These are phyloP conservation scores for Sphagnum fallax DNA, from an alignment of 228 moss, liverwort and hornwort genomes.

Conservation along the genomic window DNA sequence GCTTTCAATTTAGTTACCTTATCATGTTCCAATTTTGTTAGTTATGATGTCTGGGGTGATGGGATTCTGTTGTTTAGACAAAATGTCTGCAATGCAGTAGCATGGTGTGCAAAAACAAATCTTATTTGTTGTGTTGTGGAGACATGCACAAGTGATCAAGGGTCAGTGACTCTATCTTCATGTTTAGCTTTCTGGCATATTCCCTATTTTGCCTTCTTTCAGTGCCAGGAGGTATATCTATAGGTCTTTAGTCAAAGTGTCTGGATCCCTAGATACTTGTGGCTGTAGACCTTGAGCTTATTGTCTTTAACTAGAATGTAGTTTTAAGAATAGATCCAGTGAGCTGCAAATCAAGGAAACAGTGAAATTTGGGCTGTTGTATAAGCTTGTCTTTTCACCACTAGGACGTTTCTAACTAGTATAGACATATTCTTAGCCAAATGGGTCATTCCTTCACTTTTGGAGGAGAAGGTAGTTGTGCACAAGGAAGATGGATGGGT, in stretches of 20 bases:
- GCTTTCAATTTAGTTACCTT: neutral
- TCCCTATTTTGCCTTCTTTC: neutral
- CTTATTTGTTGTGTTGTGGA: conserved; percentile 83
- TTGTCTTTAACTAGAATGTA: neutral
- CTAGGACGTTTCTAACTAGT: neutral
- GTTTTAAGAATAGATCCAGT: neutral
- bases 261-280: neutral
- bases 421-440: no score
- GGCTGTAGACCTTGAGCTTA: neutral
- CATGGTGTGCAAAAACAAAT: conserved; percentile 82
- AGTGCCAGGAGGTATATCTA: neutral
- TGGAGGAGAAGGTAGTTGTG: neutral
- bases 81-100: conserved; percentile 55
- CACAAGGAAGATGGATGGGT: neutral
- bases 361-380: neutral
- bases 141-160: conserved; percentile 87
- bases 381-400: neutral
- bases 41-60: neutral
- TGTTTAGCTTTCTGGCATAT: conserved; percentile 3
- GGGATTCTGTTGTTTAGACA: neutral
- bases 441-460: neutral
- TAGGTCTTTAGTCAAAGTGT: neutral
- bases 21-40: neutral
- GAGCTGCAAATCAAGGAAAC: neutral
- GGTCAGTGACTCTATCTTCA: conserved; percentile 27